Base-by-base conservation (phyloP, 139 green algal genomes). In the Tetraselmis chui region DNA sequence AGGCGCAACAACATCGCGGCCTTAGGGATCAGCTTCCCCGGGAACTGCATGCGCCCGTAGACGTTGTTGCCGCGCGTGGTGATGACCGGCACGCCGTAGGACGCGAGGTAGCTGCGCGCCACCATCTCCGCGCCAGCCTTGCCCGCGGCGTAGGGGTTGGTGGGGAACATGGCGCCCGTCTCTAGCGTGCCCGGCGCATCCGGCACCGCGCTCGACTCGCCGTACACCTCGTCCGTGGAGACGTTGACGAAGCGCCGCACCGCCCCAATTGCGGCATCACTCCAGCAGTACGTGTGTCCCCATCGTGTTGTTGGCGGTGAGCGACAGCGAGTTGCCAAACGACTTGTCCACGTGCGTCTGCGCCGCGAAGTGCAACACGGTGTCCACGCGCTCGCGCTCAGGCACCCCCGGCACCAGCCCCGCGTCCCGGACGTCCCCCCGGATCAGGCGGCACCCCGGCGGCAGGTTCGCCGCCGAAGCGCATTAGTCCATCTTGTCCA, bases 31-130 rank as follows among this genome's bases (percentile, higher is more conserved):
- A 97, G 88, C 87, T 98, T 98, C 86, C 98, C 94, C 2, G 94
- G 94, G 84, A 94, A 97, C 87, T 99, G 96, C 80, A 96, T 88
- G 1, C 97, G 97, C 0, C 97, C 97, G 79, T 99, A 99, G 30
- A 99, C 97, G 87, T 99, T 99, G 92, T 99, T 99, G 31, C 95
- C 95, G 27, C 97, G 91, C 0, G 97, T 98, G 81, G 96, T 97
- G 85, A 99, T 97, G 82, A 93, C 92, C 27, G 95, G 95, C 87
- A 98, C 88, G 81, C 89, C 88, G 80, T 93, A 88, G 89, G 91
- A 96, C 30, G 86, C 91, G 79, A 89, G 86, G 85, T 98, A 98
- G 0, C 94, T 93, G 77, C 92, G 95, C 29, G 93, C 93, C 87
- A 99, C 93, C 92, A 99, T 98, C 89, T 99, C 97, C 26, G 97